Percentiles rank a stretch among this genome's conserved stretches.
Conservation (phyloP, 2,329 filamentous ascomycete species). For the Botryotinia calthae region DNA sequence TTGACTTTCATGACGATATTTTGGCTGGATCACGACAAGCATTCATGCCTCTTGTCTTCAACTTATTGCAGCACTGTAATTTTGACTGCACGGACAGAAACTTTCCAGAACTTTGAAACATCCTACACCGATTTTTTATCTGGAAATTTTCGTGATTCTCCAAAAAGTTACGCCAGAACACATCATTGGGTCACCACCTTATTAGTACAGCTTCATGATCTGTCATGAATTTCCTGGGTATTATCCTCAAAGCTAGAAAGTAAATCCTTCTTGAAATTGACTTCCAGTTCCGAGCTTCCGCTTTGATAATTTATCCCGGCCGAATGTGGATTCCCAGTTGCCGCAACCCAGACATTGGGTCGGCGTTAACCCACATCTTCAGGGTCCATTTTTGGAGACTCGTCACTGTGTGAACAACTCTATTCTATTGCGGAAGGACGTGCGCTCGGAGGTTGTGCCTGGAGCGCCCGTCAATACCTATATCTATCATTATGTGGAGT, state of each 20-base stretch:
- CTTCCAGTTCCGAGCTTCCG: not conserved
- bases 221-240: not conserved
- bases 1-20: too few species aligned
- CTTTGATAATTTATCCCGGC: not conserved
- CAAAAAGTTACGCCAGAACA: not conserved
- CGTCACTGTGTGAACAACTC: not conserved
- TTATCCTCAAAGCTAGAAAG: not conserved
- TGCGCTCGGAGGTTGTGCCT: not conserved
- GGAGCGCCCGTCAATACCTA: not conserved
- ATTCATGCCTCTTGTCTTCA: too few species aligned
- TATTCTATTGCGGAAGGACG: not conserved
- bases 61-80: too few species aligned
- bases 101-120: not conserved
- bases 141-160: too few species aligned
- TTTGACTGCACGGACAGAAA: not conserved
- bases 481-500: not conserved
- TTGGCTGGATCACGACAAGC: too few species aligned
- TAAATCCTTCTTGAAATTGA: not conserved
- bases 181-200: not conserved
- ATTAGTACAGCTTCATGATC: not conserved
- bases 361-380: not conserved
- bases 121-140: too few species aligned
- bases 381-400: not conserved
- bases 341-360: not conserved
- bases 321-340: not conserved